Base-by-base conservation (phyloP, 2,329 filamentous ascomycete genomes). In the Alternaria arborescens region DNA sequence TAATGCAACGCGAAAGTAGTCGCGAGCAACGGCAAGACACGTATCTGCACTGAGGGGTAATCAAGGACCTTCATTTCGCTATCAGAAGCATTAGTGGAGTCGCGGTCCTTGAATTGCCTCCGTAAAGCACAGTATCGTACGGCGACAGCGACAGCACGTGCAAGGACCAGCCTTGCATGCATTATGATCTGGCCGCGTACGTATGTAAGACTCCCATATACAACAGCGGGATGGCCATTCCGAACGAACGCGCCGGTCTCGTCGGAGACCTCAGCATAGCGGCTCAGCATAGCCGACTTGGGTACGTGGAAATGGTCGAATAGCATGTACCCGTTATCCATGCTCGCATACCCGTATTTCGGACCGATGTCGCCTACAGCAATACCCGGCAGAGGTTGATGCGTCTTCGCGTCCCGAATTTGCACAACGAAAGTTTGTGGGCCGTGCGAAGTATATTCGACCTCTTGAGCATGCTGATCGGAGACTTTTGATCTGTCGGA, bases 301-400 rank as follows among this genome's bases (percentile, higher is more conserved):
- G 82, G 81, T 5, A 85, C 73, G 30, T 79, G 74, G 64, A 79
- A 78, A 42, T 82, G 74, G 58, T 85, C 72, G 71, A 85, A 85
- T 5, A 86, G 77, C 81, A 85, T 83, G 69, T 85, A 85, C 0
- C 81, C 83, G 58, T 85, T 85, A 60, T 85, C 82, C 83, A 84
- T 84, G 4, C 78, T 79, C 22, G 82, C 79, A 62, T 85, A 85
- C 8, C 83, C 84, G 67, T 85, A 85, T 58, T 85, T 86, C n/a
- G 83, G 82, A 3, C 84, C 84, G 64, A 86, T 85, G 61, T 86
- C 83, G n/a, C 83, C 83, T 16, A 86, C 81, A 3, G 82, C 79
- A 54, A 86, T 82, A 2, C 82, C 82, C 5, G 78, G 65, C 5
- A 85, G 67, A 12, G 83, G 81, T 61, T 80, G 74, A 60, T 85